These are phyloP conservation scores for Leucocoprinus sp. DNA, from an alignment of 768 basidiomycete genomes.

Conservation along the genomic window DNA sequence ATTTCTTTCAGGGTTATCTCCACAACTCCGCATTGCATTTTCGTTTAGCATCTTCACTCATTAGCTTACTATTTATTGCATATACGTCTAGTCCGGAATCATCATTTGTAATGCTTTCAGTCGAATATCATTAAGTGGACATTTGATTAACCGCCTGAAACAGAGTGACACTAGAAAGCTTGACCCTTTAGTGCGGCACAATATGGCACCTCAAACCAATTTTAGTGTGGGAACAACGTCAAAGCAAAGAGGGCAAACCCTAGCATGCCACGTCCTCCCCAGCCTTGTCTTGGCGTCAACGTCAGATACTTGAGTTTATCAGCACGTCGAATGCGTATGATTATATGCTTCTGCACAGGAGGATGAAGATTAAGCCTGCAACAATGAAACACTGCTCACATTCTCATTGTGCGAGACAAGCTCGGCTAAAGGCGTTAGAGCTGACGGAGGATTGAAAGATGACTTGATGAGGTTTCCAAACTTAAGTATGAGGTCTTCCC, in stretches of 20 bases:
- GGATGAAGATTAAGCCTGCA: background rate
- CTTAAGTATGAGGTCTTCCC: conserved; percentile 63
- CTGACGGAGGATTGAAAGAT: conserved; percentile 36
- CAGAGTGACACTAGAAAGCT: conserved; percentile 10
- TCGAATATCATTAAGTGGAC: background rate
- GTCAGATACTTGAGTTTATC: conserved; percentile 37
- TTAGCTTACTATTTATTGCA: conserved; percentile 7
- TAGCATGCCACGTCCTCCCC: conserved; percentile 83
- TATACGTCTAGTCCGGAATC: conserved; percentile 2
- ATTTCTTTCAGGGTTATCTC: conserved; percentile 1
- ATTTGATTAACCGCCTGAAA: background rate
- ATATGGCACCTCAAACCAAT: conserved; percentile 14
- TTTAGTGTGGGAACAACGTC: background rate
- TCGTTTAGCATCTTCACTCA: conserved; percentile 9
- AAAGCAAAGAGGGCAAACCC: conserved; percentile 45
- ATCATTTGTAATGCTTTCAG: conserved; percentile 2
- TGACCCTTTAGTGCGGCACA: conserved; percentile 5
- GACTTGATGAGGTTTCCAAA: conserved; percentile 57
- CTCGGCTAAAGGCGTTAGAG: conserved; percentile 61
- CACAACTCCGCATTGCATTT: conserved; percentile 2
- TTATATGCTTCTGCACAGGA: conserved; percentile 44
- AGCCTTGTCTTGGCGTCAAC: conserved; percentile 65
- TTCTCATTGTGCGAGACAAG: conserved; percentile 76
- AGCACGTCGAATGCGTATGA: conserved; percentile 49
- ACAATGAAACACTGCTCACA: conserved; percentile 33